A percentile compares a stretch with the other conserved stretches of the same genome.
Conservation (phyloP, 1,284 basidiomycete genomes). For the Cystobasidiaceae sp. region DNA sequence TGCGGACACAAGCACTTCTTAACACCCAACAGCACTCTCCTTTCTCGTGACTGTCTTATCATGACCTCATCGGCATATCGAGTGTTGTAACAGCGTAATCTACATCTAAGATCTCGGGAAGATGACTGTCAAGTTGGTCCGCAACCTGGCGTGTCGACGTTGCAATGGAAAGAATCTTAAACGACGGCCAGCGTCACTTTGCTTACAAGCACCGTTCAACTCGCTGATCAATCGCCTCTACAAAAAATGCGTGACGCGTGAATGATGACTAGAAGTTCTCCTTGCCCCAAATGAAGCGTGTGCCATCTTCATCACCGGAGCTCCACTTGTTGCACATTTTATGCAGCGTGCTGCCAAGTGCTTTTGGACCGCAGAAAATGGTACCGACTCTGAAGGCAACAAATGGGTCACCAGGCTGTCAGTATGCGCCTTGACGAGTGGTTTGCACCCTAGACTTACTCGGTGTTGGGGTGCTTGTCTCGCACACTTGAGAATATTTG, state of each 20-base stretch:
- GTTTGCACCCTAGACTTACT: constrained; percentile 16
- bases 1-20: too few species aligned
- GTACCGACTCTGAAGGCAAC: background rate
- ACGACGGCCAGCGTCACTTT: too few species aligned
- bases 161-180: too few species aligned
- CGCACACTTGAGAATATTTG: constrained; percentile 3
- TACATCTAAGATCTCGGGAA: too few species aligned
- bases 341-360: constrained; percentile 65
- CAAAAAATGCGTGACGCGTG: background rate
- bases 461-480: constrained; percentile 26
- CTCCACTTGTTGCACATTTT: constrained; percentile 77
- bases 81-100: too few species aligned
- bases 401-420: background rate
- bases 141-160: too few species aligned
- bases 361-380: constrained; percentile 24
- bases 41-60: too few species aligned
- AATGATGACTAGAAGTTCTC: background rate
- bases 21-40: too few species aligned
- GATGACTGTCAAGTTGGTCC: too few species aligned
- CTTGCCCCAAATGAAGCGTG: constrained; percentile 82
- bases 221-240: too few species aligned
- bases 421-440: constrained; percentile 52
- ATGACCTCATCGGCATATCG: too few species aligned
- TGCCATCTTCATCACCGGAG: constrained; percentile 59
- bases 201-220: too few species aligned